Evolutionary conservation across 2,329 filamentous ascomycete species (phyloP), one percentile per base, ranked within the genome.

Genomic region (Ampelomyces quisqualis): DNA sequence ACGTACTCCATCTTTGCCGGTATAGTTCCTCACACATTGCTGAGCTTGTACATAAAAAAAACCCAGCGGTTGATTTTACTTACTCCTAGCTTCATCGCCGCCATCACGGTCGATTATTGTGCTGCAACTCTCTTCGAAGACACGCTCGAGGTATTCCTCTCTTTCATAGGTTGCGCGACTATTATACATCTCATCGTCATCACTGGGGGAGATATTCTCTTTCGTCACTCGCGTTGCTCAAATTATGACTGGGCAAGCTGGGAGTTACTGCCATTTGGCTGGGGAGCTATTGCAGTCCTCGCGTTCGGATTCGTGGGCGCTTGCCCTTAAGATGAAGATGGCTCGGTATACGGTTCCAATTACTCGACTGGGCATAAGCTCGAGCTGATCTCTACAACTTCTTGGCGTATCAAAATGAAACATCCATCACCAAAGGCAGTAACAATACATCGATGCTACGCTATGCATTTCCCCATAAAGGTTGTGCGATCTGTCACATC

Each of bases 241-340:
- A 50, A 55, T 17, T 70, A 70, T 35, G 56, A 69, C 31, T 70
- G 67, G 67, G 53, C 61, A 14, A 55, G 56, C 24, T 51, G 51
- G 4, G 42, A 42, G 2, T 30, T 51, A n/a, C 35, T 68, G 15
- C 60, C 62, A 2, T 67, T 67, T 36, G 64, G 64, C 2, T 67
- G 62, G 65, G 64, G 55, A 3, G 58, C 63, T 3, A 64, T 65
- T 15, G 58, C 49, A 3, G 62, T 60, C 3, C 68, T 68, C 33
- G 43, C 27, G 0, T 62, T 62, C 29, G 64, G 63, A 1, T 67
- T 67, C 18, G 19, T 58, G 4, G 65, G 65, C 2, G 64, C 65
- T n/a, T 18, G 60, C 60, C 3, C 43, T 68, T 10, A 63, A 63
- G 7, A 68, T 68, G 65, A 67, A 62, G 30, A 57, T 61, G 4